phyloP scores from a whole-genome alignment of 2,329 filamentous ascomycete species.

The Beauveria asiatica region DNA sequence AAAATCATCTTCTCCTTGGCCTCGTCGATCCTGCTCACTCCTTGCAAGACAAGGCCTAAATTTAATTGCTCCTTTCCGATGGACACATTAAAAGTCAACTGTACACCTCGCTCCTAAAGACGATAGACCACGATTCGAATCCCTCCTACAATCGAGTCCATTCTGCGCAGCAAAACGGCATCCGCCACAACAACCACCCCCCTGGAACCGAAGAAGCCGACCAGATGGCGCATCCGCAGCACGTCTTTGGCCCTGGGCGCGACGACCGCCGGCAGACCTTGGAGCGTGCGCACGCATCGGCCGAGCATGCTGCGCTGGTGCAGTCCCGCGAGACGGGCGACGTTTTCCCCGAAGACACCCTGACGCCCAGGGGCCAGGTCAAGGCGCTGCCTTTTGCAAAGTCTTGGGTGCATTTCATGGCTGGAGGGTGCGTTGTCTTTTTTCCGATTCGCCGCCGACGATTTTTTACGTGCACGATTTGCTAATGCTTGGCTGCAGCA shows the following conservation, averaged over 20 bases:
- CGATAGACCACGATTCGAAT: background rate
- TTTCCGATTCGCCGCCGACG: background rate
- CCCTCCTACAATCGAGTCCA: background rate
- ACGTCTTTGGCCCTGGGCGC: slow-evolving; percentile 21
- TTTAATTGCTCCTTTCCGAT: background rate
- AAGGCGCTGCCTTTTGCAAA: slow-evolving; percentile 51
- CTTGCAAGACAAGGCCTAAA: background rate
- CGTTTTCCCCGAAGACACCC: slow-evolving; percentile 35
- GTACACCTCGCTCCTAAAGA: background rate
- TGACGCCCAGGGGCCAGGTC: slow-evolving; percentile 21
- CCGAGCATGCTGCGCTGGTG: slow-evolving; percentile 33
- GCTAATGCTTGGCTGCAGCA: slow-evolving; percentile 36
- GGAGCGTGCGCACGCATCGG: slow-evolving; percentile 21
- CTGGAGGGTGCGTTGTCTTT: slow-evolving; percentile 62
- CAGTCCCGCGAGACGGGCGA: slow-evolving; percentile 57
- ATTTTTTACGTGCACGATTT: background rate
- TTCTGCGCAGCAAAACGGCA: background rate
- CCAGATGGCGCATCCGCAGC: slow-evolving; percentile 26
- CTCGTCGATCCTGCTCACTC: background rate
- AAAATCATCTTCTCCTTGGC: slow-evolving; percentile 3
- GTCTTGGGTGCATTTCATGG: slow-evolving; percentile 87
- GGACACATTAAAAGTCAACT: background rate
- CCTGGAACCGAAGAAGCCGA: background rate
- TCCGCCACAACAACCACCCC: background rate
- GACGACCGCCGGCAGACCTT: slow-evolving; percentile 23